Base-by-base conservation (phyloP, 495 filamentous ascomycete genomes). In the Penicillium robsamsonii region DNA sequence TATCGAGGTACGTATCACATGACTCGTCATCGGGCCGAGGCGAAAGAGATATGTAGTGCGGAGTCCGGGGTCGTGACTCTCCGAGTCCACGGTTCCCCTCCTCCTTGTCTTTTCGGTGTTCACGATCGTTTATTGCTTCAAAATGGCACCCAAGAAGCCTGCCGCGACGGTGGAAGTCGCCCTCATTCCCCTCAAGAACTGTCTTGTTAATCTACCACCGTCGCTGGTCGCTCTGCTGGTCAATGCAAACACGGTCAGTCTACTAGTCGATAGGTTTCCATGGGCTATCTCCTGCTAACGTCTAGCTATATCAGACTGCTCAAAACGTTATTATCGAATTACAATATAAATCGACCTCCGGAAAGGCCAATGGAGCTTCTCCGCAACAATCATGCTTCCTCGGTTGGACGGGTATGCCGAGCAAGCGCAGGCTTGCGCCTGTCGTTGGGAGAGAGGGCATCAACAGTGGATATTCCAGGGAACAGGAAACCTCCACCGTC, bases 241-340 rank as follows among this genome's bases (percentile, higher is more conserved):
- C 60, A 93, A 89, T 71, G 82, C 91, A 56, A 95, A 97, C 71
- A 89, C 92, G 38, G 89, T 95, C 77, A 72, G 89, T 68, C 29
- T 38, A 17, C 35, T 42, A 56, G 22, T n/a, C 38, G 41, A 12
- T 25, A n/a, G 2, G 20, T 18, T 5, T 18, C 47, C 42, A 44
- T 42, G 33, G n/a, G 13, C 13, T 37, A 42, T 59, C 33, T 33
- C 22, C 17, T 17, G 50, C 66, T 69, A 57, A 69, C 31, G 5
- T 18, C 8, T 45, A 10, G 43, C 13, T 52, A 49, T 50, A 45
- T 17, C 65, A 95, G 87, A 80, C 91, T 50, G 89, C 89, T 33
- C 94, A 98, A 71, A 96, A 97, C 88, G 90, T 97, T 60, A 81
- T 97, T 56, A 87, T 98, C 69, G 94, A 98, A 70, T 79, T 98